Evolutionary conservation across 2,329 filamentous ascomycete species (phyloP).

Genomic region (Ceratocystis diversiconidia): DNA sequence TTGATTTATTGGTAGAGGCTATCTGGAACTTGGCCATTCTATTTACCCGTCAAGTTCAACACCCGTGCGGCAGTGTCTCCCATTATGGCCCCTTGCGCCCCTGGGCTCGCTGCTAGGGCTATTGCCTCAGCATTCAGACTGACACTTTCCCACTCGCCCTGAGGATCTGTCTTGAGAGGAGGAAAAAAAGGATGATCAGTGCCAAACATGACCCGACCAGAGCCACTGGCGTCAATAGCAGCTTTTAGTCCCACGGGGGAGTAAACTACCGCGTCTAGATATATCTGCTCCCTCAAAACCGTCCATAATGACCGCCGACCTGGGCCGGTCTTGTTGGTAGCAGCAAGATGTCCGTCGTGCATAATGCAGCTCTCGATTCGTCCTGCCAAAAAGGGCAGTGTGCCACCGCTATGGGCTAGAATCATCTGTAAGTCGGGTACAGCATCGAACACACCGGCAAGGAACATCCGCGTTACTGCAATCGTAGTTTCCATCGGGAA

Average conservation of each 20-base stretch:
- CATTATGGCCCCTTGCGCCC: conserved; percentile 37
- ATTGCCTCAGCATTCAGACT: conserved; percentile 39
- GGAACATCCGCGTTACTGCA: conserved; percentile 70
- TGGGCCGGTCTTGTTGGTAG: conserved; percentile 40
- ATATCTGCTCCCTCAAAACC: conserved; percentile 57
- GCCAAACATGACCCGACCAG: conserved; percentile 62
- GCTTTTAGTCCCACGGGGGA: conserved; percentile 58
- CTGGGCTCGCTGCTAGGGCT: conserved; percentile 34
- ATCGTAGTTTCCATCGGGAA: conserved; percentile 92
- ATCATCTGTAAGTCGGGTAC: conserved; percentile 57
- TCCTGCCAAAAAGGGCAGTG: conserved; percentile 75
- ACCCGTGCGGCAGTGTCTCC: conserved; percentile 45
- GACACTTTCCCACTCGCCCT: conserved; percentile 57
- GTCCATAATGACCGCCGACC: conserved; percentile 39
- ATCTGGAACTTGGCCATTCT: neutral
- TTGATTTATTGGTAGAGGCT: neutral
- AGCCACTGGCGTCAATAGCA: conserved; percentile 52
- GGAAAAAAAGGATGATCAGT: conserved; percentile 79
- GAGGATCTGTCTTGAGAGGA: conserved; percentile 48
- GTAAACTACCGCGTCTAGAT: conserved; percentile 77
- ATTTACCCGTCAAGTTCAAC: conserved; percentile 24
- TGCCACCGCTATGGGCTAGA: conserved; percentile 77
- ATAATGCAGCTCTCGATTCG: conserved; percentile 75
- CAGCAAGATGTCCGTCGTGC: conserved; percentile 64
- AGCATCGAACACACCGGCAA: conserved; percentile 73